These are phyloP conservation scores for Mortierella sp. DNA, from an alignment of 371 early-diverging fungal genomes.

Conservation along the genomic window DNA sequence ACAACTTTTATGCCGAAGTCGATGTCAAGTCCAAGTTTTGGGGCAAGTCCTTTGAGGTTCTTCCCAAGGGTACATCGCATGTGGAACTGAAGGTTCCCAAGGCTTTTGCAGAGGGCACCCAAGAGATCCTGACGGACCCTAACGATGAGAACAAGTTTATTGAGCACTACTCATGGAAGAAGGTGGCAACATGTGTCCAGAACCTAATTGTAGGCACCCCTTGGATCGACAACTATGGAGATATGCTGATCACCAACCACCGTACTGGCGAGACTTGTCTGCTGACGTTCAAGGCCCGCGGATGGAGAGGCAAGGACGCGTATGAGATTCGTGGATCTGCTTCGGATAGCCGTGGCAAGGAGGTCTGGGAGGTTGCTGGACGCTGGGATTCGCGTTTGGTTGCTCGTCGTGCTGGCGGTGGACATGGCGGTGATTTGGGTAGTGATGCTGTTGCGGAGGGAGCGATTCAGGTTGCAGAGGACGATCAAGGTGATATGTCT, in stretches of 20 bases:
- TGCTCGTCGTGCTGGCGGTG: slow-evolving; percentile 64
- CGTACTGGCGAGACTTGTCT: slow-evolving; percentile 77
- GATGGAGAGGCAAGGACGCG: slow-evolving; percentile 72
- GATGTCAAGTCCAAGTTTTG: slow-evolving; percentile 85
- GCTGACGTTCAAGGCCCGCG: slow-evolving; percentile 80
- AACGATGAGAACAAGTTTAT: slow-evolving; percentile 58
- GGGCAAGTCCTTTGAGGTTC: slow-evolving; percentile 84
- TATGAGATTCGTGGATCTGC: slow-evolving; percentile 79
- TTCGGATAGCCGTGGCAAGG: slow-evolving; percentile 65
- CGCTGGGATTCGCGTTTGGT: slow-evolving; percentile 79
- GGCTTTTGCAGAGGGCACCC: slow-evolving; percentile 57
- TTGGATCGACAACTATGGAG: slow-evolving; percentile 87
- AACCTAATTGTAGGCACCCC: slow-evolving; percentile 88
- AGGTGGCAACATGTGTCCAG: slow-evolving; percentile 85
- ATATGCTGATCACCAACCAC: slow-evolving; percentile 82
- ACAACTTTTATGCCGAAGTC: slow-evolving; percentile 83
- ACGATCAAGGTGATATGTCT: slow-evolving; percentile 16
- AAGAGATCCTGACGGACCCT: slow-evolving; percentile 33
- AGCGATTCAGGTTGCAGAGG: slow-evolving; percentile 41
- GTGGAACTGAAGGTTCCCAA: slow-evolving; percentile 76
- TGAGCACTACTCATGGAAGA: slow-evolving; percentile 87
- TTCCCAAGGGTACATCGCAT: slow-evolving; percentile 84
- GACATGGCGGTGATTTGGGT: slow-evolving; percentile 50
- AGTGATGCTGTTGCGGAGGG: slow-evolving; percentile 59
- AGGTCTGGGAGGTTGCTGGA: slow-evolving; percentile 75